A percentile compares a stretch with the other conserved stretches of the same genome.
phyloP scores from a whole-genome alignment of 2,329 filamentous ascomycete genomes.

The Trichoderma koningiopsis region DNA sequence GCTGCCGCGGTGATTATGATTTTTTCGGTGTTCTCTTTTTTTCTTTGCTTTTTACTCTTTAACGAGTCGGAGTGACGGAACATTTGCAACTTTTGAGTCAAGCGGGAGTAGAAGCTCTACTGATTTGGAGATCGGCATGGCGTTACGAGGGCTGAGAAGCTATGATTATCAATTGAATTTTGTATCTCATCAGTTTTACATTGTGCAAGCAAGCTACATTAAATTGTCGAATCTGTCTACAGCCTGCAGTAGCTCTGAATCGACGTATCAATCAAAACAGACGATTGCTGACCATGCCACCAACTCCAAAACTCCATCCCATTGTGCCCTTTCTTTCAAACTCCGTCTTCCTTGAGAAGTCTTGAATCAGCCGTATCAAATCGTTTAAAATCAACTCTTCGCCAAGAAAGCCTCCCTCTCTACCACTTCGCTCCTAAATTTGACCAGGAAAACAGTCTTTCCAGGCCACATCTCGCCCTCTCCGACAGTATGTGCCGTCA shows the following conservation, averaged over 20 bases:
- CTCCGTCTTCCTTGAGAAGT: constrained; percentile 3
- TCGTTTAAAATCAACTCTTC: constrained; percentile 46
- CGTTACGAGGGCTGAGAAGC: background rate
- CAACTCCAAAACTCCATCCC: constrained; percentile 32
- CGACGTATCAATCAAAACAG: background rate
- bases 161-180: background rate
- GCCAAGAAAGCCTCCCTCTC: constrained; percentile 85
- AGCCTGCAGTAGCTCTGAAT: background rate
- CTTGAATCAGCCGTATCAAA: background rate
- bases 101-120: background rate
- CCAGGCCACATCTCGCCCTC: constrained; percentile 89
- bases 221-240: background rate
- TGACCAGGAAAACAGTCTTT: constrained; percentile 92
- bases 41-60: too few species aligned
- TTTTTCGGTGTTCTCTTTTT: background rate
- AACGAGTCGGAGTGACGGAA: background rate
- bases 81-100: background rate
- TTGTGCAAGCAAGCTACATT: background rate
- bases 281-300: constrained; percentile 14
- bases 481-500: constrained; percentile 80
- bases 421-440: constrained; percentile 87
- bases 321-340: constrained; percentile 2
- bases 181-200: background rate
- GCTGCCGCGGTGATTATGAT: constrained; percentile 31
- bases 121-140: background rate